These are phyloP conservation scores for Xylaria sp. DNA, from an alignment of 2,329 filamentous ascomycete genomes.

Conservation along the genomic window DNA sequence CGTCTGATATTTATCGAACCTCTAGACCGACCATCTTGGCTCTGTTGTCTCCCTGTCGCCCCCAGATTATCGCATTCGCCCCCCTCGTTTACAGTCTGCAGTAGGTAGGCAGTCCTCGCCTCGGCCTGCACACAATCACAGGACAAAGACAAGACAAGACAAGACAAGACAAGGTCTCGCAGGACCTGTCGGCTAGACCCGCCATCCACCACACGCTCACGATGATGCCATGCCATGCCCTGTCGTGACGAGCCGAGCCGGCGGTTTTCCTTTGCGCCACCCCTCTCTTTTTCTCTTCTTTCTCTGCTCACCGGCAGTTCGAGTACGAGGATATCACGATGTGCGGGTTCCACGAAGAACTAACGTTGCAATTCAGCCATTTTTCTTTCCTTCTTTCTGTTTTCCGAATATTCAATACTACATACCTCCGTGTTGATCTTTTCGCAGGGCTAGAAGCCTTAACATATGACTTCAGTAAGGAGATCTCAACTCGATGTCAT, in stretches of 20 bases:
- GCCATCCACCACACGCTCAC: neutral
- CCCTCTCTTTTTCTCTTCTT: neutral
- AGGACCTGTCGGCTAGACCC: neutral
- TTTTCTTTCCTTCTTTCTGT: no score
- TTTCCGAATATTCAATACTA: no score
- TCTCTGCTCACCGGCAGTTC: neutral
- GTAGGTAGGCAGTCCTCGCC: no score
- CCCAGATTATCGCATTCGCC: no score
- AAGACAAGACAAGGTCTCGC: neutral
- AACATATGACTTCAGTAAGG: no score
- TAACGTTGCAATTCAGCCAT: neutral
- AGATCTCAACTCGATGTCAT: no score
- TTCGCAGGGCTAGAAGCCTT: conserved; percentile 1
- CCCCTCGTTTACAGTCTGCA: no score
- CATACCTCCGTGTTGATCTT: conserved; percentile 12
- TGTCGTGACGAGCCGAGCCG: neutral
- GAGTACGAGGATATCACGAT: neutral
- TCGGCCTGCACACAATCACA: no score
- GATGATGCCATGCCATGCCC: neutral
- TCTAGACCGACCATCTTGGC: no score
- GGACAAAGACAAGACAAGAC: no score
- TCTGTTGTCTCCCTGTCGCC: no score
- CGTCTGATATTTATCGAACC: neutral
- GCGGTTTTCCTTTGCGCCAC: neutral
- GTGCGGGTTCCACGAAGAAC: neutral